These are phyloP conservation scores for Aspergillus biplanus DNA, from an alignment of 495 filamentous ascomycete genomes.

Conservation along the genomic window DNA sequence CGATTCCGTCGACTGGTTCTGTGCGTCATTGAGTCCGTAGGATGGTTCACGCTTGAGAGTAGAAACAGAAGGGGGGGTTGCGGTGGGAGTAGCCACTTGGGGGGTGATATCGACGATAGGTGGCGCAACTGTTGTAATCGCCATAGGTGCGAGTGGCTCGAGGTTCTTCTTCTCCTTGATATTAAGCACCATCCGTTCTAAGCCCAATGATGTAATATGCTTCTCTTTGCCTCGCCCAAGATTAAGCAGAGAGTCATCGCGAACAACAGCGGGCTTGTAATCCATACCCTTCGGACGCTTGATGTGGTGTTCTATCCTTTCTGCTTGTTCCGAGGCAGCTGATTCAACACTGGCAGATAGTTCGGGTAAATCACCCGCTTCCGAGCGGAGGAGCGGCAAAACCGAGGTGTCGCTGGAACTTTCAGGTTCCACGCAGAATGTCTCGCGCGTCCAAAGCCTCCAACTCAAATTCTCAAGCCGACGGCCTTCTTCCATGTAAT, in stretches of 20 bases:
- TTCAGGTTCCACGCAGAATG: constrained; percentile 86
- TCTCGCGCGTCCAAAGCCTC: constrained; percentile 95
- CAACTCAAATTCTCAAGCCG: constrained; percentile 94
- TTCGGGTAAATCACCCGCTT: constrained; percentile 68
- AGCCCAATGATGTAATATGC: constrained; percentile 83
- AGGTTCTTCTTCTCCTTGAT: constrained; percentile 79
- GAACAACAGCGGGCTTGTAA: constrained; percentile 49
- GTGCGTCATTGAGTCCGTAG: constrained; percentile 27
- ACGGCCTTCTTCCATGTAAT: constrained; percentile 90
- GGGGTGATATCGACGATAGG: constrained; percentile 59
- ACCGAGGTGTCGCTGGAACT: constrained; percentile 51
- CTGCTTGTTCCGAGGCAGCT: constrained; percentile 69
- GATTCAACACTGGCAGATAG: constrained; percentile 94
- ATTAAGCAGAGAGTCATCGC: constrained; percentile 50
- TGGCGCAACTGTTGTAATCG: constrained; percentile 47
- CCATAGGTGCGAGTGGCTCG: constrained; percentile 51
- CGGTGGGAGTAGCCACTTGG: constrained; percentile 47
- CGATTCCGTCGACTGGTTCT: constrained; percentile 53
- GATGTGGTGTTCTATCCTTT: constrained; percentile 69
- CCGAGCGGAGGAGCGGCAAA: constrained; percentile 47
- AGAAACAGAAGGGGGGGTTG: constrained; percentile 43
- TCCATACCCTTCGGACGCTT: constrained; percentile 53
- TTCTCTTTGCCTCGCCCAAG: constrained; percentile 76
- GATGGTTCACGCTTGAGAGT: constrained; percentile 29
- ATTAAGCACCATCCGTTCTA: constrained; percentile 89